Percentiles rank a stretch among this genome's conserved stretches.
Evolutionary conservation across 306 rosid genomes (phyloP).

Genomic region (Macrotyloma uniflorum): DNA sequence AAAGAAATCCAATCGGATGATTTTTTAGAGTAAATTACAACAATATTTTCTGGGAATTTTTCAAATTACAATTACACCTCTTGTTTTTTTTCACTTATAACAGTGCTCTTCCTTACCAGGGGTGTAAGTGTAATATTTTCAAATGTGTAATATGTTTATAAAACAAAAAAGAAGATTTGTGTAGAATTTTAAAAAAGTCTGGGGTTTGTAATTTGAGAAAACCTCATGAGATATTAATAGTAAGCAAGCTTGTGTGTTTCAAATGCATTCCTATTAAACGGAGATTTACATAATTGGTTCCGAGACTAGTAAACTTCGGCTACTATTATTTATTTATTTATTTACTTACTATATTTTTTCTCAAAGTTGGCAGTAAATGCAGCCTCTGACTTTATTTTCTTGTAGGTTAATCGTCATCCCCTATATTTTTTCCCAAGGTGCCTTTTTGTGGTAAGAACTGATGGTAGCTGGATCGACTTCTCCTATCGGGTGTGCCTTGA

Average conservation of each 20-base stretch:
- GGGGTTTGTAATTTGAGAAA: too few species aligned
- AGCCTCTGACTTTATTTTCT: constrained; percentile 25
- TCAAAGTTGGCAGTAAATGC: constrained; percentile 20
- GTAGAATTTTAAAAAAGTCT: too few species aligned
- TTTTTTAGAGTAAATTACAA: too few species aligned
- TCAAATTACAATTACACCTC: too few species aligned
- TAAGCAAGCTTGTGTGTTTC: not conserved
- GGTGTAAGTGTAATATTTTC: too few species aligned
- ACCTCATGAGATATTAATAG: too few species aligned
- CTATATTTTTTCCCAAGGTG: constrained; percentile 62
- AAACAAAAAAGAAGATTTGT: too few species aligned
- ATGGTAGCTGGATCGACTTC: constrained; percentile 84
- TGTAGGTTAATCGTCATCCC: constrained; percentile 83
- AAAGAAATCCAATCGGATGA: not conserved
- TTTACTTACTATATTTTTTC: not conserved
- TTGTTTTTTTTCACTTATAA: too few species aligned
- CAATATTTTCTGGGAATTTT: too few species aligned
- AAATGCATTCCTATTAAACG: not conserved
- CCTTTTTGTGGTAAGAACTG: constrained; percentile 76
- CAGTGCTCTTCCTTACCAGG: too few species aligned
- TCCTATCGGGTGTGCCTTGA: constrained; percentile 77
- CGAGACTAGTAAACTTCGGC: not conserved
- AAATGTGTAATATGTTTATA: too few species aligned
- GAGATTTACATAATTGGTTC: not conserved
- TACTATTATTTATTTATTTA: constrained; percentile 21